phyloP scores from a whole-genome alignment of 2,329 filamentous ascomycete genomes.

The Dactylellina haptotyla region DNA sequence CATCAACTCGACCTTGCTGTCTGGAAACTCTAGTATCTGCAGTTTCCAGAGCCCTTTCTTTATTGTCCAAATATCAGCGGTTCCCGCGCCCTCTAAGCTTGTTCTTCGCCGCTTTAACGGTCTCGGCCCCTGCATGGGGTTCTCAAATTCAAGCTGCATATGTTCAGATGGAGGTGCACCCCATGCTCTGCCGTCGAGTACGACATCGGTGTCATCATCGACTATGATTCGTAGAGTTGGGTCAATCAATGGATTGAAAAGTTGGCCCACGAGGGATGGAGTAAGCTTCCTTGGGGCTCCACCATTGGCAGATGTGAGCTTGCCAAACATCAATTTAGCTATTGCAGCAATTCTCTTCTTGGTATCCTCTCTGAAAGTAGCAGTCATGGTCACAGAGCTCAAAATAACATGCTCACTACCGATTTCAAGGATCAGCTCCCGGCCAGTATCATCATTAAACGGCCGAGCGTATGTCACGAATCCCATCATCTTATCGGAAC shows the following conservation, averaged over 20 bases:
- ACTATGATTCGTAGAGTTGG: constrained; percentile 38
- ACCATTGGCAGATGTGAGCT: constrained; percentile 29
- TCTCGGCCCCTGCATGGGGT: constrained; percentile 47
- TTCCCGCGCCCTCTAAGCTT: constrained; percentile 29
- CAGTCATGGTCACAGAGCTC: constrained; percentile 51
- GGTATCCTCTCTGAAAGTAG: constrained; percentile 48
- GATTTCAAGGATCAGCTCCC: constrained; percentile 83
- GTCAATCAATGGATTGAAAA: constrained; percentile 26
- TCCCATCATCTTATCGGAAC: constrained; percentile 60
- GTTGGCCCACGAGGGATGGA: constrained; percentile 37
- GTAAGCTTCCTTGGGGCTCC: constrained; percentile 24
- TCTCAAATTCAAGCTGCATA: constrained; percentile 47
- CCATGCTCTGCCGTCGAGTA: constrained; percentile 40
- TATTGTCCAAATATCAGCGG: constrained; percentile 40
- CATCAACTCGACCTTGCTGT: constrained; percentile 47
- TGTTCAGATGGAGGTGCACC: constrained; percentile 32
- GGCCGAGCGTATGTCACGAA: constrained; percentile 85
- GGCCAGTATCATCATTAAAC: constrained; percentile 78
- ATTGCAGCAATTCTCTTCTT: constrained; percentile 47
- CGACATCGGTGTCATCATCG: constrained; percentile 44
- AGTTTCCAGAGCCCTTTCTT: constrained; percentile 50
- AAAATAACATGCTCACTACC: constrained; percentile 69
- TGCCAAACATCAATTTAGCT: constrained; percentile 45
- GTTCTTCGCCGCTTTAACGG: constrained; percentile 44
- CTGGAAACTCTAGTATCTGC: constrained; percentile 49